Evolutionary conservation across 164 flowering plant species (phyloP).

Genomic region (Magnolia officinalis): DNA sequence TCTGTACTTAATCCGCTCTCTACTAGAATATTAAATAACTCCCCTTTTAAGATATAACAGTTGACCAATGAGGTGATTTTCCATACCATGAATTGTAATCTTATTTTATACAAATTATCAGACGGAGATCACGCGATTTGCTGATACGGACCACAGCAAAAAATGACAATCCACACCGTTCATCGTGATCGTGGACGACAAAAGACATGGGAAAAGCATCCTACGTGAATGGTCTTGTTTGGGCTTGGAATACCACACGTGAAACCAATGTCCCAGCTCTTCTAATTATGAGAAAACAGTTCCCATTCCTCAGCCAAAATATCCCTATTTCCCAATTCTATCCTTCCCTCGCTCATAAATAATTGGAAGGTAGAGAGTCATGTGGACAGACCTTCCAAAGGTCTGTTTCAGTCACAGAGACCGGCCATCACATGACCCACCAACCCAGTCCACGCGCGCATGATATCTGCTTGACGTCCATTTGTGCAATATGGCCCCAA

Average conservation of each 20-base stretch:
- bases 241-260: slow-evolving; percentile 24
- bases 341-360: not conserved
- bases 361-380: not conserved
- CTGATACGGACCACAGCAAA: not conserved
- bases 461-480: not conserved
- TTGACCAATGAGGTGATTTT: too few species aligned
- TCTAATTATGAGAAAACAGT: too few species aligned
- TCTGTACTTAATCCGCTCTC: too few species aligned
- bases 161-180: not conserved
- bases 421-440: not conserved
- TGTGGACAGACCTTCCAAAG: not conserved
- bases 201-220: slow-evolving; percentile 17
- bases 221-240: slow-evolving; percentile 24
- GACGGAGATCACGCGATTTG: too few species aligned
- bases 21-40: too few species aligned
- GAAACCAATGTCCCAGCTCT: slow-evolving; percentile 5
- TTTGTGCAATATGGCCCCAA: not conserved
- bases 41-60: too few species aligned
- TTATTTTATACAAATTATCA: too few species aligned
- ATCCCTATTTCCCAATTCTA: not conserved
- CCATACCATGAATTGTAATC: too few species aligned
- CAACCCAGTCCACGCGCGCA: not conserved
- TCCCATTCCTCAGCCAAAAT: too few species aligned
- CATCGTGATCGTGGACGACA: slow-evolving; percentile 26
- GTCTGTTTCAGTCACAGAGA: not conserved